A percentile compares a stretch with the other conserved stretches of the same genome.
Conservation (phyloP, 257 asterid genomes). For the Ligustrum vulgare region DNA sequence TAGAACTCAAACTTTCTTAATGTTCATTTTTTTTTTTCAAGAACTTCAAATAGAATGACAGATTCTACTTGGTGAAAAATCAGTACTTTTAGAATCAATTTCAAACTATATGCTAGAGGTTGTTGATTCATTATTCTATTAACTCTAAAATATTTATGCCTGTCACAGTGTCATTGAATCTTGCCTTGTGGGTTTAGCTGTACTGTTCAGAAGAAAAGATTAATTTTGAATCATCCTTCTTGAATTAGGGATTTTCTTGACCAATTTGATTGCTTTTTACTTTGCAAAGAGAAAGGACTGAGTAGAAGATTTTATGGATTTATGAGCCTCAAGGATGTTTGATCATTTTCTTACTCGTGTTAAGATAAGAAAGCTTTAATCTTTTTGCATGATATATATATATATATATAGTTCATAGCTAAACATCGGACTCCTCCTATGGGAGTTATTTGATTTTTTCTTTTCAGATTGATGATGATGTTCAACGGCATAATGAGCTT, state of each 20-base stretch:
- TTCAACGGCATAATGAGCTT: constrained; percentile 82
- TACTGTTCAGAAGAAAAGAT: not conserved
- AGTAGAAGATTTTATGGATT: not conserved
- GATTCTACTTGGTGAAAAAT: not conserved
- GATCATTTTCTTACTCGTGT: not conserved
- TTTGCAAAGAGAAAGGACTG: not conserved
- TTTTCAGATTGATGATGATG: constrained; percentile 74
- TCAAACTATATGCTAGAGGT: not conserved
- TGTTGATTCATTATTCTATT: not conserved
- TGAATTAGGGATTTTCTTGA: not conserved
- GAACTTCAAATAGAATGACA: not conserved
- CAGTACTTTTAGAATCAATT: not conserved
- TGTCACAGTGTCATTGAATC: not conserved
- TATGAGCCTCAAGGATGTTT: not conserved
- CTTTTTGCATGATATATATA: not conserved
- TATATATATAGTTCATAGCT: constrained; percentile 4
- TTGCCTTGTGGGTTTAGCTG: not conserved
- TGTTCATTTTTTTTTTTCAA: not conserved
- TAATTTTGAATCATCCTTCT: not conserved
- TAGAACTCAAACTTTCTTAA: not conserved
- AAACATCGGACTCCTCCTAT: not conserved
- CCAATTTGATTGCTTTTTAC: not conserved
- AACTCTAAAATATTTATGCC: not conserved
- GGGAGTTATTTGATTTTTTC: constrained; percentile 10
- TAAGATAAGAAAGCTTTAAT: not conserved